Evolutionary conservation across 768 basidiomycete genomes (phyloP).

Genomic region (Agaricus blazei): DNA sequence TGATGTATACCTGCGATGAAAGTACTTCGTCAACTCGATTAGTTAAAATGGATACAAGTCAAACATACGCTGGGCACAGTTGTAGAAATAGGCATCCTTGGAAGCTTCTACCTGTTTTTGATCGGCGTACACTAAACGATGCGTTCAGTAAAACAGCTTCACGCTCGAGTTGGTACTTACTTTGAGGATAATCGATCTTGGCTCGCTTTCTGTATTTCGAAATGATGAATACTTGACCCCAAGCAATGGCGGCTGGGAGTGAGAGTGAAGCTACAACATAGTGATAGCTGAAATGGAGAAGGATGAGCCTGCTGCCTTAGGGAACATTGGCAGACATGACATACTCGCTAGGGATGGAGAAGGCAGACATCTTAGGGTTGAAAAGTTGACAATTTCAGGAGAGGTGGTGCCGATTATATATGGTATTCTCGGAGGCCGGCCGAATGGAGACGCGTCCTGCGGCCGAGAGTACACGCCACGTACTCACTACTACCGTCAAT

Average conservation of each 20-base stretch:
- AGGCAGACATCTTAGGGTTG: not conserved
- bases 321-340: not conserved
- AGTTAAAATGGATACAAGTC: not conserved
- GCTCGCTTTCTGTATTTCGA: slow-evolving; percentile 40
- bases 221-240: slow-evolving; percentile 29
- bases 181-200: slow-evolving; percentile 60
- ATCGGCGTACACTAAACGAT: slow-evolving; percentile 29
- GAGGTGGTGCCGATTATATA: not conserved
- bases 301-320: too few species aligned
- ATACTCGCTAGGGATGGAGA: slow-evolving; percentile 4
- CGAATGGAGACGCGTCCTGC: too few species aligned
- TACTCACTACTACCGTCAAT: too few species aligned
- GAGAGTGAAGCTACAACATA: slow-evolving; percentile 55
- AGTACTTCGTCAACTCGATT: not conserved
- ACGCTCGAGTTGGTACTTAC: slow-evolving; percentile 30
- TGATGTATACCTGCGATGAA: slow-evolving; percentile 56
- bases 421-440: too few species aligned
- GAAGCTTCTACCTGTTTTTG: slow-evolving; percentile 5
- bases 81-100: slow-evolving; percentile 8
- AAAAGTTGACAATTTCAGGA: not conserved
- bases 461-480: too few species aligned
- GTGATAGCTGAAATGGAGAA: slow-evolving; percentile 32
- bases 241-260: slow-evolving; percentile 45
- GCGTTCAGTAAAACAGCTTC: too few species aligned
- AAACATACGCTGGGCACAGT: slow-evolving; percentile 18